Base-by-base conservation (phyloP, 176 grass and related monocot genomes). In the Juncus inflexus region DNA sequence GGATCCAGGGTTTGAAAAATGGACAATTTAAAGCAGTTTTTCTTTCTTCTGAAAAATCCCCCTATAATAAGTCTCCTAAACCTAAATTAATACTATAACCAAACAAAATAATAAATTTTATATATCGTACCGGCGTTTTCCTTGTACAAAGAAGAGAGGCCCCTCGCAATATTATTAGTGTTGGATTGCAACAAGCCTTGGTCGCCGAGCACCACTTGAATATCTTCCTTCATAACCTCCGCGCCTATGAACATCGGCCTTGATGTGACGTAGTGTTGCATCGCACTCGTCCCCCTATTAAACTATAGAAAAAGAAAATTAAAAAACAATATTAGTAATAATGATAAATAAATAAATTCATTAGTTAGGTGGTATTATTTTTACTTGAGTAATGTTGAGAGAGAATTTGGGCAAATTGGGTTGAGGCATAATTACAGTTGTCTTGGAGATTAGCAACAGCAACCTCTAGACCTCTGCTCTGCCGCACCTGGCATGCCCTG, bases 401-500 rank as follows among this genome's bases (percentile, higher is more conserved):
- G 76, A 97, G 75, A 77, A 97, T 97, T 80, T 97, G 91, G 63
- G 94, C 94, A 84, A 87, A 97, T 76, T 97, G 85, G 35, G 83
- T 45, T 4, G 7, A 84, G 80, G 49, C 35, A 99, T 87, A 87
- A 54, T 99, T 99, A 75, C 94, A 99, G 59, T 99, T 91, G 3
- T 99, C 94, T 89, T 92, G 94, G 59, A 99, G 94, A 89, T 99
- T 99, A 67, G 94, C 84, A 77, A 91, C 94, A 58, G 94, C 94
- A 86, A 99, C 94, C 75, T 99, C 94, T 63, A 99, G 82, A 73
- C 94, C 94, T 82, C 94, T 84, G 63, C 88, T 91, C 89, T 80
- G 88, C 82, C 74, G 85, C 90, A 79, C 94, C 88, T 81, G 80
- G 14, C n/a, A n/a, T n/a, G 79, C 88, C 88, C 74, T 99, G 94